These are phyloP conservation scores for Penicillium manginii DNA, from an alignment of 495 filamentous ascomycete genomes.

Conservation along the genomic window DNA sequence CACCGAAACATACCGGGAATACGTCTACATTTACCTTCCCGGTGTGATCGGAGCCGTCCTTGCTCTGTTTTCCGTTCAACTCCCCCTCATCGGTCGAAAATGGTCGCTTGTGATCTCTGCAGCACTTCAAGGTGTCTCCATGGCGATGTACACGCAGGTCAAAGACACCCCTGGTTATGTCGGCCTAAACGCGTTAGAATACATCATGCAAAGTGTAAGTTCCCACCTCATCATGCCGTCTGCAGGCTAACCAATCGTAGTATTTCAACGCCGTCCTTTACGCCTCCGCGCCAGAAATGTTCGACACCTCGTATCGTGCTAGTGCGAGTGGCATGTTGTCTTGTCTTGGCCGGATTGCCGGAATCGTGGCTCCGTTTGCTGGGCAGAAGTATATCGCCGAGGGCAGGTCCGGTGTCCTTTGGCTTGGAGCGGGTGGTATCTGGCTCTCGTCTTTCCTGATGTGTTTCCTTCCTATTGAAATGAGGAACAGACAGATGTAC, in stretches of 20 bases:
- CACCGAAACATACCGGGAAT: conserved; percentile 41
- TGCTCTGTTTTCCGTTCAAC: conserved; percentile 36
- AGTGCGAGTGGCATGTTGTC: conserved; percentile 20
- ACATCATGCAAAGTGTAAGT: conserved; percentile 20
- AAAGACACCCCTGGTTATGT: conserved; percentile 19
- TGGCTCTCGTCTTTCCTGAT: conserved; percentile 16
- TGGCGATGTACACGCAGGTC: conserved; percentile 24
- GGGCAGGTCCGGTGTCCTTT: conserved; percentile 7
- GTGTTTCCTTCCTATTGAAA: conserved; percentile 17
- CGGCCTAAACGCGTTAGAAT: conserved; percentile 17
- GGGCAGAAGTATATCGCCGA: conserved; percentile 17
- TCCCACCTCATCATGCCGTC: not conserved
- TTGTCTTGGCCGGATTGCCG: conserved; percentile 14
- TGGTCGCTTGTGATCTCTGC: conserved; percentile 32
- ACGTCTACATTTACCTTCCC: conserved; percentile 49
- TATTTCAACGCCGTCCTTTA: conserved; percentile 15
- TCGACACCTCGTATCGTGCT: conserved; percentile 16
- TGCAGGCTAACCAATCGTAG: not conserved
- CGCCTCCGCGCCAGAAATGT: conserved; percentile 16
- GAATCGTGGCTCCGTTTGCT: conserved; percentile 16
- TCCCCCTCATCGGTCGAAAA: conserved; percentile 41
- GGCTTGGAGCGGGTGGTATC: conserved; percentile 19
- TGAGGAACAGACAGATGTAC: conserved; percentile 15
- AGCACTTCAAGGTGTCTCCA: conserved; percentile 16
- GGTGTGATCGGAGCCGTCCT: conserved; percentile 47